These are phyloP conservation scores for Mallotus japonicus DNA, from an alignment of 441 rosid genomes.

Conservation along the genomic window DNA sequence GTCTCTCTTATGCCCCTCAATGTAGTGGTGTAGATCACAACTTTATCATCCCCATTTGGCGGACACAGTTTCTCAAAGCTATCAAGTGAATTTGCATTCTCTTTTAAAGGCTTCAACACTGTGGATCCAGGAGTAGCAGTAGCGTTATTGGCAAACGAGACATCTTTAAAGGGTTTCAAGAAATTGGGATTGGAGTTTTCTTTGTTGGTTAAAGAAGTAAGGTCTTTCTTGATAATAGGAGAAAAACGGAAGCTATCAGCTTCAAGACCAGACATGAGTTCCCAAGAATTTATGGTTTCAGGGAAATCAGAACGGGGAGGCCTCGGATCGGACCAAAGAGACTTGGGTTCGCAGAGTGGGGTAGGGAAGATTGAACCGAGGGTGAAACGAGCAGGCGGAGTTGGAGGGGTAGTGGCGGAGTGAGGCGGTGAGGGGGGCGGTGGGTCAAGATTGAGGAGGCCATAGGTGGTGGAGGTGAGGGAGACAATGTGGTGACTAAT, in stretches of 20 bases:
- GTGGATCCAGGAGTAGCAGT: background rate
- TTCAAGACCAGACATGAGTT: constrained; percentile 85
- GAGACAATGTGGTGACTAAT: constrained; percentile 82
- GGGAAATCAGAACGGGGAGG: constrained; percentile 36
- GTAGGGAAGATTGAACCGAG: constrained; percentile 42
- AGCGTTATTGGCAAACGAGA: background rate
- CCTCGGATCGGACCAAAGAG: constrained; percentile 43
- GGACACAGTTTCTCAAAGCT: constrained; percentile 60
- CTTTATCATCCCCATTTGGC: constrained; percentile 61
- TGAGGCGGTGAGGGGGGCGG: constrained; percentile 32
- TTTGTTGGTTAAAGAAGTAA: constrained; percentile 20
- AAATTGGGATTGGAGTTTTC: constrained; percentile 48
- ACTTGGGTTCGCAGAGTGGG: constrained; percentile 40
- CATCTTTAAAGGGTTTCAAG: constrained; percentile 1
- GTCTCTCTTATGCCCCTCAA: constrained; percentile 76
- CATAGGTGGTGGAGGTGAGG: constrained; percentile 87
- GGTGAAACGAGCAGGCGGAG: constrained; percentile 52
- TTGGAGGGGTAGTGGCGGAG: constrained; percentile 41
- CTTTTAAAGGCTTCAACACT: background rate
- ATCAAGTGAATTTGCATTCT: constrained; percentile 21
- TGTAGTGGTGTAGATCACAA: constrained; percentile 75
- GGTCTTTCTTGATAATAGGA: constrained; percentile 25
- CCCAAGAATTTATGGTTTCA: constrained; percentile 82
- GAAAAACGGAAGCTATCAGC: constrained; percentile 72
- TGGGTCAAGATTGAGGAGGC: constrained; percentile 76